Percentiles rank a stretch among this genome's conserved stretches.
Conservation (phyloP, 352 stramenopile species). For the Globisporangium barbulae region DNA sequence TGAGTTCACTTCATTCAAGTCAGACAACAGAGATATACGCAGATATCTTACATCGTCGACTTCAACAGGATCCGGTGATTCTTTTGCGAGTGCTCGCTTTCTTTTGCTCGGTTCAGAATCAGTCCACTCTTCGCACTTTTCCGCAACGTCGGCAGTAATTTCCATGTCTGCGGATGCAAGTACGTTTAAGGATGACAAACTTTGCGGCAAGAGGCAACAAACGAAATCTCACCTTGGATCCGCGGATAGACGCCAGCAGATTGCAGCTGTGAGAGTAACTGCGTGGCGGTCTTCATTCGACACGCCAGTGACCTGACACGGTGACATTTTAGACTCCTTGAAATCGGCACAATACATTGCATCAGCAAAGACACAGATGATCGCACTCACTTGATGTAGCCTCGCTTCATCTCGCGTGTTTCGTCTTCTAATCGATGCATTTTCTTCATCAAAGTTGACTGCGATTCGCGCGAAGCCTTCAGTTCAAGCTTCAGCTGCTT, state of each 20-base stretch:
- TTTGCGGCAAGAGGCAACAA: neutral
- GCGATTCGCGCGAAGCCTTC: constrained; percentile 39
- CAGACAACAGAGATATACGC: neutral
- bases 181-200: neutral
- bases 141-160: constrained; percentile 15
- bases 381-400: constrained; percentile 46
- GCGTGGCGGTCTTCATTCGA: constrained; percentile 46
- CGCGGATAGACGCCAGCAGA: constrained; percentile 16
- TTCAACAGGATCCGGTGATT: neutral
- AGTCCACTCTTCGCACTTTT: constrained; percentile 29
- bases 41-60: neutral
- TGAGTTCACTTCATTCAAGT: neutral
- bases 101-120: constrained; percentile 35
- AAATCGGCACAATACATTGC: neutral
- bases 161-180: constrained; percentile 9
- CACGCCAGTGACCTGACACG: constrained; percentile 46
- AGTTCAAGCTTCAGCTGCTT: constrained; percentile 42
- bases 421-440: constrained; percentile 35
- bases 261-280: constrained; percentile 46
- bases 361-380: neutral
- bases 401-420: constrained; percentile 39
- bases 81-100: constrained; percentile 24
- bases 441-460: constrained; percentile 43
- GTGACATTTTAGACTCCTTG: neutral
- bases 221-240: constrained; percentile 14